These are phyloP conservation scores for Pilobolus umbonatus DNA, from an alignment of 192 early-diverging fungal species.

Conservation along the genomic window DNA sequence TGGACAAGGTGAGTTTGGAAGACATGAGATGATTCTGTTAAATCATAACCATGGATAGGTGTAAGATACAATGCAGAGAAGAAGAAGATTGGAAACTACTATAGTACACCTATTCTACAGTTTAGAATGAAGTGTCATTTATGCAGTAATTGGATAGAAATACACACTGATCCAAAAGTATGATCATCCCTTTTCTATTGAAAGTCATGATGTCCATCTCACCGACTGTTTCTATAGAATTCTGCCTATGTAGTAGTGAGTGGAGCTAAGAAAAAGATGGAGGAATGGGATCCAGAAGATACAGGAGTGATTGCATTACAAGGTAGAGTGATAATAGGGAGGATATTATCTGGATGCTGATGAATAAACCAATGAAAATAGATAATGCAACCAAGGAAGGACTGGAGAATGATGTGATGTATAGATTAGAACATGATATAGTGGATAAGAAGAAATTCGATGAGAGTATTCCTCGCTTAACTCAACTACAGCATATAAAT, in stretches of 20 bases:
- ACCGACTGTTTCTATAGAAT: slow-evolving; percentile 40
- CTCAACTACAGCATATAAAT: slow-evolving; percentile 55
- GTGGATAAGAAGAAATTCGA: slow-evolving; percentile 46
- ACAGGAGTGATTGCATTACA: slow-evolving; percentile 60
- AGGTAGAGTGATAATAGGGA: slow-evolving; percentile 25
- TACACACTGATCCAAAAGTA: slow-evolving; percentile 93
- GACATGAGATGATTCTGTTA: neutral
- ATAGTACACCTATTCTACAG: slow-evolving; percentile 76
- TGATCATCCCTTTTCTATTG: no score
- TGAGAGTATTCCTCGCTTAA: slow-evolving; percentile 46
- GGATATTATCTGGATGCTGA: neutral
- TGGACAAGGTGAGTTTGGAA: slow-evolving; percentile 59
- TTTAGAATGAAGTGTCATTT: slow-evolving; percentile 95
- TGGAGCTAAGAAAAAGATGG: slow-evolving; percentile 76
- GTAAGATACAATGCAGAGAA: slow-evolving; percentile 95
- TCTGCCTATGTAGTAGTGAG: slow-evolving; percentile 58
- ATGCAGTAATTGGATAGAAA: slow-evolving; percentile 82
- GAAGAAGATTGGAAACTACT: slow-evolving; percentile 86
- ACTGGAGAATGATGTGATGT: slow-evolving; percentile 45
- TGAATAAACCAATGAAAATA: slow-evolving; percentile 17
- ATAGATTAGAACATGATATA: slow-evolving; percentile 56
- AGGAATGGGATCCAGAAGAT: slow-evolving; percentile 65
- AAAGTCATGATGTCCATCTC: no score
- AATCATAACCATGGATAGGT: slow-evolving; percentile 37
- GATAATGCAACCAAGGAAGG: slow-evolving; percentile 46